Evolutionary conservation across 768 basidiomycete species (phyloP), one percentile per base, ranked within the genome.

Genomic region (Fomitopsis pulvina): DNA sequence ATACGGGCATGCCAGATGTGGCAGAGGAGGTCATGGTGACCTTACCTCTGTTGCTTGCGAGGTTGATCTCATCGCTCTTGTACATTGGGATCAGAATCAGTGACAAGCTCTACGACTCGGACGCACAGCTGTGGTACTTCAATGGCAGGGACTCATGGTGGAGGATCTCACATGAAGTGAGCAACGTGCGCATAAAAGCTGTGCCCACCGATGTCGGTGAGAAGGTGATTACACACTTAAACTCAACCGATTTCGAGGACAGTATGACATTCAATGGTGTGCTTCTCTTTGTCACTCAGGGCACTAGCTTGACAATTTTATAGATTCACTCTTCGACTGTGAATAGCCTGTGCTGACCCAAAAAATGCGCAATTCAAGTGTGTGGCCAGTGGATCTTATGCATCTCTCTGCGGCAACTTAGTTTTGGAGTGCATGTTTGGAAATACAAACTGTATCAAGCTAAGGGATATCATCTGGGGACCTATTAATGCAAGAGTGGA

Each of bases 201-300:
- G 18, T 37, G 4, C 18, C 14, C 4, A 18, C 34, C 14, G 34
- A 37, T 6, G 14, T 16, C 34, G 34, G 34, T 18, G 34, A 44
- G 26, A 24, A 18, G 4, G 25, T 41, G 11, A 27, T 29, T 20
- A 20, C 40, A 14, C 29, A 4, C 20, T 42, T 40, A 11, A 21
- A 50, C 40, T 50, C 41, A 6, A 10, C 26, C 25, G 42, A 34
- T 40, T 41, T 21, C 28, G 28, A 16, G 41, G 18, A 3, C 4
- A 3, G 6, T 14, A 29, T n/a, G 45, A 21, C 20, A 26, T 25
- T 45, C 29, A 18, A 32, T 29, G n/a, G 25, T 18, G 8, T 71
- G 74, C 14, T 16, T 6, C 34, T 16, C 14, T 30, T 14, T 30
- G 14, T 8, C 14, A n/a, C n/a, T n/a, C n/a, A n/a, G n/a, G n/a